Evolutionary conservation across 2,329 filamentous ascomycete genomes (phyloP).

Genomic region (Ascochyta rabiei): DNA sequence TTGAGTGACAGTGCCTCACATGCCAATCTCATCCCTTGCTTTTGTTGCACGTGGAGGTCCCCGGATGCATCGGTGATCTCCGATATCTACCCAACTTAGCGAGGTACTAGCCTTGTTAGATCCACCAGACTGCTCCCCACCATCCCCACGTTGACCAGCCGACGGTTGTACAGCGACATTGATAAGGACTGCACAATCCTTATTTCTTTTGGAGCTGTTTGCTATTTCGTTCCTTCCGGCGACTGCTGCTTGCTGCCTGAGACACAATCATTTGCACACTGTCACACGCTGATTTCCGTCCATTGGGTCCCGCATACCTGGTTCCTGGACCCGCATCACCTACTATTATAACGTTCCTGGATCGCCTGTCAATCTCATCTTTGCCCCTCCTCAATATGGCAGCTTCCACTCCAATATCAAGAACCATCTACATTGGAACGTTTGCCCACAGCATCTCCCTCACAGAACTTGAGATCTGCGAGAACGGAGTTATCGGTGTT

Average conservation of each 20-base stretch:
- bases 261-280: neutral
- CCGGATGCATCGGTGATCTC: constrained; percentile 11
- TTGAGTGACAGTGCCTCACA: neutral
- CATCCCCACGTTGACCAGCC: constrained; percentile 6
- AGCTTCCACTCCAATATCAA: constrained; percentile 33
- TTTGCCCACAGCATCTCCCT: constrained; percentile 64
- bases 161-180: constrained; percentile 4
- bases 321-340: neutral
- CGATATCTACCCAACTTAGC: constrained; percentile 9
- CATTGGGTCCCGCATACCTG: constrained; percentile 2
- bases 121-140: constrained; percentile 4
- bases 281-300: neutral
- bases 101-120: constrained; percentile 19
- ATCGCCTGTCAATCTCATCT: neutral
- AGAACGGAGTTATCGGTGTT: constrained; percentile 57
- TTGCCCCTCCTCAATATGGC: constrained; percentile 29
- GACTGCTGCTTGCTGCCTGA: constrained; percentile 1
- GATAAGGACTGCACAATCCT: constrained; percentile 12
- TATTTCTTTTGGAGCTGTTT: constrained; percentile 9
- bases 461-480: constrained; percentile 56
- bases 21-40: constrained; percentile 1
- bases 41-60: constrained; percentile 14
- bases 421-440: constrained; percentile 62
- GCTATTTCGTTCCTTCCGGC: constrained; percentile 1
- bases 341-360: constrained; percentile 1